Evolutionary conservation across 2,329 filamentous ascomycete genomes (phyloP).

Genomic region (Colletotrichum sidae): DNA sequence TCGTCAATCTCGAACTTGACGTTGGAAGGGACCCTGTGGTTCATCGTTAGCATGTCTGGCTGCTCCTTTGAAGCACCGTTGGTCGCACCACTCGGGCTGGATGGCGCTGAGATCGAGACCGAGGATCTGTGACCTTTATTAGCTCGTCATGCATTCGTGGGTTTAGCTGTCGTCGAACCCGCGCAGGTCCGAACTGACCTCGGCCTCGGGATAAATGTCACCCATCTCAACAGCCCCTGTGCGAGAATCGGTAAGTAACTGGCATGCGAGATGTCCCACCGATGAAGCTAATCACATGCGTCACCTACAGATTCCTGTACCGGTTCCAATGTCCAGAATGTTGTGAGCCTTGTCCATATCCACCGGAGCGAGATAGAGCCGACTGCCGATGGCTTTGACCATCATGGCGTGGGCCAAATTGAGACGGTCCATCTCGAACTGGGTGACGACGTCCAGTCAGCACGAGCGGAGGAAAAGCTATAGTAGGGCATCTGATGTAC

Average conservation of each 20-base stretch:
- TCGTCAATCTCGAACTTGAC: slow-evolving; percentile 75
- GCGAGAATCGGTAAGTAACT: no score
- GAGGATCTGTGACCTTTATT: slow-evolving; percentile 6
- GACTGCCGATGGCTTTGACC: slow-evolving; percentile 12
- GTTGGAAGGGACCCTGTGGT: slow-evolving; percentile 67
- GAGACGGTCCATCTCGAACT: slow-evolving; percentile 20
- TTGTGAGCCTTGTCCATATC: slow-evolving; percentile 38
- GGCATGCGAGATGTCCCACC: no score
- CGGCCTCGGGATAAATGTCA: slow-evolving; percentile 14
- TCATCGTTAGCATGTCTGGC: neutral
- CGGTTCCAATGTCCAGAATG: slow-evolving; percentile 69
- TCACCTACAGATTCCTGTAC: slow-evolving; percentile 66
- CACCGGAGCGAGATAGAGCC: slow-evolving; percentile 6
- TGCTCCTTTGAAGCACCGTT: fast-evolving
- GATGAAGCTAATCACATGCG: no score
- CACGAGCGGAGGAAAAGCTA: neutral
- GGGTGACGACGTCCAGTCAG: fast-evolving
- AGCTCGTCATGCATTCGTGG: neutral
- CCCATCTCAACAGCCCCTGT: slow-evolving; percentile 25
- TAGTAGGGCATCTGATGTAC: neutral
- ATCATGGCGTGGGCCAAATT: slow-evolving; percentile 20
- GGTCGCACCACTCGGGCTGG: slow-evolving; percentile 37
- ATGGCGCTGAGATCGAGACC: slow-evolving; percentile 28
- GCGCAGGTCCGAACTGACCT: neutral
- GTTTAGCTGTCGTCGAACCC: neutral